These are phyloP conservation scores for Curvularia eragrostidis DNA, from an alignment of 2,329 filamentous ascomycete species.

Conservation along the genomic window DNA sequence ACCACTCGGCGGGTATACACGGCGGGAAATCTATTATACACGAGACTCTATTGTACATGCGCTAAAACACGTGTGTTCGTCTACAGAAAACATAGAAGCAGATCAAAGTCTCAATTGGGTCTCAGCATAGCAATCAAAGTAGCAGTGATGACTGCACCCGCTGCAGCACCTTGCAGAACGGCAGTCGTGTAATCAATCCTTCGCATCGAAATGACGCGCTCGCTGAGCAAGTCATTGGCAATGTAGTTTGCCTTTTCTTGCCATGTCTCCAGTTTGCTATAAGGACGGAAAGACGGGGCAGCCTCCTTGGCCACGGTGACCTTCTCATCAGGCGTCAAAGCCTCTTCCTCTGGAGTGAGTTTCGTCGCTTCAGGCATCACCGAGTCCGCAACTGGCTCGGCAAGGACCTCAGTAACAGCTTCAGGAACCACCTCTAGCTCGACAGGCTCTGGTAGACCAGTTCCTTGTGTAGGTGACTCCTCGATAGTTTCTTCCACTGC, in stretches of 20 bases:
- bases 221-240: constrained; percentile 52
- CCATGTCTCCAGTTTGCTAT: constrained; percentile 26
- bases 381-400: constrained; percentile 14
- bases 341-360: constrained; percentile 17
- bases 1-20: background rate
- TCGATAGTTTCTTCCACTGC: constrained; percentile 14
- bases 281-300: constrained; percentile 13
- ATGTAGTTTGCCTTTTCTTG: constrained; percentile 29
- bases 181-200: constrained; percentile 56
- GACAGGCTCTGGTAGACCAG: constrained; percentile 6
- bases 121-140: constrained; percentile 35
- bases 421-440: constrained; percentile 12
- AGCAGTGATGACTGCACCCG: constrained; percentile 48
- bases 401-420: background rate
- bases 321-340: constrained; percentile 18
- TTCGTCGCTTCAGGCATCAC: constrained; percentile 10
- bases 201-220: constrained; percentile 53
- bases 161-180: constrained; percentile 54
- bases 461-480: constrained; percentile 18
- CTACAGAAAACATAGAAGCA: background rate
- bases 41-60: constrained; percentile 11
- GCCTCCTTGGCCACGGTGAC: constrained; percentile 28
- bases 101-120: constrained; percentile 20
- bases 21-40: constrained; percentile 3
- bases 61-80: background rate